phyloP scores from a whole-genome alignment of 306 rosid genomes.

The Acacia crassicarpa region DNA sequence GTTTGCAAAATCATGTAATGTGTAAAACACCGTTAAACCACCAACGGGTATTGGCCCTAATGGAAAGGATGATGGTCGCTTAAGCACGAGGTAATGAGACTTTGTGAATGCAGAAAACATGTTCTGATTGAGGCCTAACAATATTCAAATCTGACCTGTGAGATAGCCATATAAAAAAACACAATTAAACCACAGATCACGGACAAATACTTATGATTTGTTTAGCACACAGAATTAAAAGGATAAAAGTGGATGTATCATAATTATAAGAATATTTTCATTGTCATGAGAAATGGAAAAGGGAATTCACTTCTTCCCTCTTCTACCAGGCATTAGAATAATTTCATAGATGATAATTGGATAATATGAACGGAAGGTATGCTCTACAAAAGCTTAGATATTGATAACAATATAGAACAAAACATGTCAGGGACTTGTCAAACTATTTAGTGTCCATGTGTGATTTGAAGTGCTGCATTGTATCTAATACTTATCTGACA shows the following conservation, averaged over 20 bases:
- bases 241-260: neutral
- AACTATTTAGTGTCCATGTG: neutral
- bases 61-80: neutral
- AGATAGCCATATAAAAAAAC: neutral
- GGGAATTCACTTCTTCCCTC: neutral
- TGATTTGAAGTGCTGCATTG: neutral
- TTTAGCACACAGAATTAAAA: neutral
- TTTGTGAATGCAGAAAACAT: neutral
- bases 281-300: neutral
- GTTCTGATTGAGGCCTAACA: neutral
- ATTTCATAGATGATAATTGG: neutral
- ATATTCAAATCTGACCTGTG: neutral
- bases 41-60: neutral
- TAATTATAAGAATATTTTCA: neutral
- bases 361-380: slow-evolving; percentile 7
- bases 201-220: neutral
- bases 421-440: neutral
- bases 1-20: slow-evolving; percentile 8
- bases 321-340: neutral
- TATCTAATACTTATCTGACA: neutral
- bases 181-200: neutral
- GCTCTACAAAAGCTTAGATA: neutral
- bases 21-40: slow-evolving; percentile 9
- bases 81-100: neutral
- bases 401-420: neutral